Evolutionary conservation across 495 filamentous ascomycete genomes (phyloP), one percentile per base, ranked within the genome.

Genomic region (Alectoria sarmentosa): DNA sequence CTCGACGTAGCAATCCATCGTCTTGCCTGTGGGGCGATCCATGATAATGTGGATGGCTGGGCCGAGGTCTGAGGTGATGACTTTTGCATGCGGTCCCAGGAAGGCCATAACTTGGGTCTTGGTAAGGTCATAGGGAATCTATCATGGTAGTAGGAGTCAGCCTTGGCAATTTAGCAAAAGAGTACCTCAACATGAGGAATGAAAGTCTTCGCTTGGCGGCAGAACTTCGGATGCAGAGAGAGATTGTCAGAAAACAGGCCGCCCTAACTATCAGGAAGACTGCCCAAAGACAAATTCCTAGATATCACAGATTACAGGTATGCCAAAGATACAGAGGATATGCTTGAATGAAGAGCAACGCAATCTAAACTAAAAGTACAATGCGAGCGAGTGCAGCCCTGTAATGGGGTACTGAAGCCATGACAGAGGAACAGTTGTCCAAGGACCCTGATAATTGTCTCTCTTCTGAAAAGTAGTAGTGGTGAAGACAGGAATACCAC

Each of bases 41-140:
- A 94, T 91, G 67, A 91, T 89, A 66, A 94, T 90, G 68, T 94
- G 90, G 14, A 92, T 75, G 0, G 88, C 79, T 60, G 84, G 85
- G 9, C 86, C 78, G 3, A 73, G 67, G 55, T 84, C 82, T 52
- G 78, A 76, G 39, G 69, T 63, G 44, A 88, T 73, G 44, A 90
- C 74, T 21, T 77, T 80, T 0, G 86, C 82, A 65, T 81, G 82
- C n/a, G 83, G 82, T n/a, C 88, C 89, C 15, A 91, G 74, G 69
- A 90, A 83, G 17, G 88, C 85, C 39, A 83, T 74, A 28, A 92
- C 79, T 66, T 92, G 88, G 11, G 80, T 66, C n/a, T 86, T 87
- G 5, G 82, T 86, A 39, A 88, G 77, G 4, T 75, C 72, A 67
- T 86, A 93, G 0, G 89, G 89, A 56, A 91, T 89, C 88, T 90